Conservation (phyloP, 2,329 filamentous ascomycete genomes). For the Sporothrix inflata region DNA sequence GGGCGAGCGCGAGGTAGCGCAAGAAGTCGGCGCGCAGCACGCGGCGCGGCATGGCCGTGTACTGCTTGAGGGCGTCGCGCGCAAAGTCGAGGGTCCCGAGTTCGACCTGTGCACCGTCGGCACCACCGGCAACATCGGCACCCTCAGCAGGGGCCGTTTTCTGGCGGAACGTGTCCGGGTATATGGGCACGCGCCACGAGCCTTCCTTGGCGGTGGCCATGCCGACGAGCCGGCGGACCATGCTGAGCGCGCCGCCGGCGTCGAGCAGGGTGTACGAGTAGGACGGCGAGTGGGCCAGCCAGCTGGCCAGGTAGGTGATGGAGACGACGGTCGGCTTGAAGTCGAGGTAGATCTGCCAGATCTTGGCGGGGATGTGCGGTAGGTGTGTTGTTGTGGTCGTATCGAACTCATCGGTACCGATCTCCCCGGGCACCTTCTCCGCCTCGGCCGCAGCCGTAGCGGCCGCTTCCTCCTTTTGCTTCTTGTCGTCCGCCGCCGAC, state of each 20-base stretch:
- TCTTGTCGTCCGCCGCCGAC: background rate
- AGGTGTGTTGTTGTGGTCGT: constrained; percentile 24
- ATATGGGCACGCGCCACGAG: constrained; percentile 13
- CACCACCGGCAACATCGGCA: background rate
- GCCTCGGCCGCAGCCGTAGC: background rate
- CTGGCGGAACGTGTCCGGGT: constrained; percentile 14
- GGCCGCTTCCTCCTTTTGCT: background rate
- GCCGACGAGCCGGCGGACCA: constrained; percentile 33
- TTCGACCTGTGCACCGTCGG: background rate
- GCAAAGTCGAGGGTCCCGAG: constrained; percentile 22
- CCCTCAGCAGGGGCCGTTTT: background rate
- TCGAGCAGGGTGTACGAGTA: constrained; percentile 36
- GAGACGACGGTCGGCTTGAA: constrained; percentile 28
- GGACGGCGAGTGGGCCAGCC: constrained; percentile 33
- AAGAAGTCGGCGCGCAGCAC: constrained; percentile 37
- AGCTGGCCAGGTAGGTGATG: constrained; percentile 28
- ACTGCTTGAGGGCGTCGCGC: constrained; percentile 31
- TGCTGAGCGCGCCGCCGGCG: constrained; percentile 28
- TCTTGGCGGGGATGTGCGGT: constrained; percentile 36
- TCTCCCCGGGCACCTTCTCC: background rate
- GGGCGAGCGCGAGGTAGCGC: constrained; percentile 39
- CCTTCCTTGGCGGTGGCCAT: constrained; percentile 31
- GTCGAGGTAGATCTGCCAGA: constrained; percentile 37
- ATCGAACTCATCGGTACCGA: background rate
- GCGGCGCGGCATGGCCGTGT: constrained; percentile 32